Evolutionary conservation across 495 filamentous ascomycete species (phyloP).

Genomic region (Neohortaea acidophila): DNA sequence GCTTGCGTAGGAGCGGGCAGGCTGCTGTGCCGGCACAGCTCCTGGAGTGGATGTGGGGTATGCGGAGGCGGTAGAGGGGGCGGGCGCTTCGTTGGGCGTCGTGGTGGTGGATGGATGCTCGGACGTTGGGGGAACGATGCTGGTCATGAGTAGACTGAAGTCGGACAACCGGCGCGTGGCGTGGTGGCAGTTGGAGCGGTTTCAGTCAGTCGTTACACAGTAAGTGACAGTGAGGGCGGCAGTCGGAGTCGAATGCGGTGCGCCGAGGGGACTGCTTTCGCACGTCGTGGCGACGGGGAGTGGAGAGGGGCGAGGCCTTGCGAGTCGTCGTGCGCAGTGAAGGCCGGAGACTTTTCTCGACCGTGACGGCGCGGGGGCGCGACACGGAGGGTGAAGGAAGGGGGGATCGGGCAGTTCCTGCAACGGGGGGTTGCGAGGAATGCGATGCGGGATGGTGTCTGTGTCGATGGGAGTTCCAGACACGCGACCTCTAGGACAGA

Average conservation of each 20-base stretch:
- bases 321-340: too few relatives aligned
- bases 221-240: slow-evolving; percentile 10
- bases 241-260: slow-evolving; percentile 36
- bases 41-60: slow-evolving; percentile 42
- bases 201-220: neutral
- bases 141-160: slow-evolving; percentile 27
- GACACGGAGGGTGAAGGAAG: too few relatives aligned
- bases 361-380: too few relatives aligned
- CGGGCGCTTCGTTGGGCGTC: slow-evolving; percentile 38
- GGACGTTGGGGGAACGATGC: slow-evolving; percentile 24
- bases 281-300: neutral
- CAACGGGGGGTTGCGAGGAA: too few relatives aligned
- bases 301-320: too few relatives aligned
- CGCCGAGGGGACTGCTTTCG: slow-evolving; percentile 7
- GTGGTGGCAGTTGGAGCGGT: slow-evolving; percentile 2
- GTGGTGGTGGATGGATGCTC: slow-evolving; percentile 35
- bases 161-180: neutral
- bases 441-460: too few relatives aligned
- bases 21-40: slow-evolving; percentile 45
- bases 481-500: too few relatives aligned
- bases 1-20: slow-evolving; percentile 47
- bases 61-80: slow-evolving; percentile 47
- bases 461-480: too few relatives aligned
- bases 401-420: too few relatives aligned
- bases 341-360: too few relatives aligned